Evolutionary conservation across 2,329 filamentous ascomycete species (phyloP), one percentile per base, ranked within the genome.

Genomic region (Penicillium hesseltinei): DNA sequence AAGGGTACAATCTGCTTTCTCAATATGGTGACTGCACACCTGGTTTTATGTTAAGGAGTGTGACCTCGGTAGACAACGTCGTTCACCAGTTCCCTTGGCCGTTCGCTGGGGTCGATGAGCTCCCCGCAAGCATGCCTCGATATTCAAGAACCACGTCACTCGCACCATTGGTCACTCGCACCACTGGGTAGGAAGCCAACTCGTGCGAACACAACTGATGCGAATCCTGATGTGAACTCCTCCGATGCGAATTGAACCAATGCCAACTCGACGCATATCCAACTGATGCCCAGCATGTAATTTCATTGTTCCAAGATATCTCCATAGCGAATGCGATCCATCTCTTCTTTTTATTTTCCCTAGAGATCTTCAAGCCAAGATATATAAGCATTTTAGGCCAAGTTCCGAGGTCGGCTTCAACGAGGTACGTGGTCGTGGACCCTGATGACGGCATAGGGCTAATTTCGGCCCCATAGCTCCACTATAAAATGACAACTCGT

Each of bases 371-470:
- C 15, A 19, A 47, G 13, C 13, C 5, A 47, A 47, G 31, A n/a
- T 35, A 25, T 23, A 31, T 25, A 23, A 39, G 36, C 27, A 23
- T n/a, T 23, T 43, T n/a, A 19, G n/a, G 11, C n/a, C n/a, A 27
- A 15, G 4, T 27, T 11, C 35, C 47, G 35, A 49, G 9, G 35
- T 51, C 49, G 15, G 29, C 27, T 31, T 31, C 15, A 33, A 46
- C 27, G 8, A 35, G 27, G 11, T 38, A 4, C 35, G 35, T 33
- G 23, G 45, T 15, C 38, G 38, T 51, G 21, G 49, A 44, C 38
- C 49, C 48, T 33, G 10, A 44, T 51, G 48, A 51, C 48, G 48
- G 48, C 25, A 43, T 33, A 50, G 48, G 48, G 36, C 27, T 51
- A 31, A 42, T 21, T 33, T 21, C 6, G 40, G 49, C 49, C 38